phyloP scores from a whole-genome alignment of 345 rosid genomes.

The Clarkia xantiana region DNA sequence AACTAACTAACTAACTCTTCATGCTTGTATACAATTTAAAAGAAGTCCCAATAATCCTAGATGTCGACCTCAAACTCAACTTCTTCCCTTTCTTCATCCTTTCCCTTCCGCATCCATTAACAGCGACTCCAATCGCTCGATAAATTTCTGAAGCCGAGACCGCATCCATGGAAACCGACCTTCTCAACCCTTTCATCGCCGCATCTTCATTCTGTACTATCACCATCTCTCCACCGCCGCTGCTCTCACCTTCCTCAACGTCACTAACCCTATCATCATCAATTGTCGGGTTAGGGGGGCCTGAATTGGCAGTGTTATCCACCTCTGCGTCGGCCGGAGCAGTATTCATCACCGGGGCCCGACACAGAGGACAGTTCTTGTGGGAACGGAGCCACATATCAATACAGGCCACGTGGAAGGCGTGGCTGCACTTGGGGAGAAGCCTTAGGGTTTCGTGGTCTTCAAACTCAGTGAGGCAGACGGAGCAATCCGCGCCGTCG shows the following conservation, averaged over 20 bases:
- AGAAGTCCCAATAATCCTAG: not conserved
- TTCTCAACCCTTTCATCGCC: slow-evolving; percentile 16
- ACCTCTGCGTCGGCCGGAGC: slow-evolving; percentile 5
- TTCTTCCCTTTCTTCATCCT: slow-evolving; percentile 6
- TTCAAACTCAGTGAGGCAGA: slow-evolving; percentile 62
- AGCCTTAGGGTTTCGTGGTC: slow-evolving; percentile 52
- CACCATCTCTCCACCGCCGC: no score
- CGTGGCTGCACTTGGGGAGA: slow-evolving; percentile 73
- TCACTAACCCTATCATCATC: slow-evolving; percentile 7
- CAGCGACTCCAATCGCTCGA: not conserved
- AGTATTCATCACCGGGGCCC: slow-evolving; percentile 37
- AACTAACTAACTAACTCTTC: no score
- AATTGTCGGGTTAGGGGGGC: slow-evolving; percentile 10
- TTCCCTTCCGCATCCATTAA: not conserved
- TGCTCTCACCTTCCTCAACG: not conserved
- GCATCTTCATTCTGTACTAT: slow-evolving; percentile 1
- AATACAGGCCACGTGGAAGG: slow-evolving; percentile 63
- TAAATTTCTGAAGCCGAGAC: slow-evolving; percentile 5
- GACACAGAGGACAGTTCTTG: slow-evolving; percentile 72
- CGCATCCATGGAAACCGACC: slow-evolving; percentile 44
- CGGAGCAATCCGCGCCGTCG: slow-evolving; percentile 76
- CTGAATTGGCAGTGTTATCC: slow-evolving; percentile 10
- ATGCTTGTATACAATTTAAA: no score
- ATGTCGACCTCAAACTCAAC: not conserved
- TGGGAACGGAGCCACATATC: slow-evolving; percentile 78